Base-by-base conservation (phyloP, 2,329 filamentous ascomycete genomes). In the Arthrobotrys sinensis region DNA sequence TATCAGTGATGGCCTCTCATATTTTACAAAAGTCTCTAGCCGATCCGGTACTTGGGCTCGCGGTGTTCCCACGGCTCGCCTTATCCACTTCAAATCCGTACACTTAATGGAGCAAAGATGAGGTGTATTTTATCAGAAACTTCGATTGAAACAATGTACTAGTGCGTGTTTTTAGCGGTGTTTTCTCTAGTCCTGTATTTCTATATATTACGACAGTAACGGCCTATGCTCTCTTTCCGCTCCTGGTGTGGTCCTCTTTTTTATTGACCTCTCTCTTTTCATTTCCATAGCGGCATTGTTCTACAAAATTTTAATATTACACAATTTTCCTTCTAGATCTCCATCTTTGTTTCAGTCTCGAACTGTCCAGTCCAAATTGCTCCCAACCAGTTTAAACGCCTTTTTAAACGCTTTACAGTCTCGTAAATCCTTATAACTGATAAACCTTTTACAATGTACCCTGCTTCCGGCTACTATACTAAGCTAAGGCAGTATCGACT, bases 161-260 rank as follows among this genome's bases (percentile, higher is more conserved):
- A 4, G 24, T 53, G 8, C 38, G n/a, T 38, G 4, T 14, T 28
- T 21, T 38, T 57, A 57, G 52, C 52, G 52, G 32, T 8, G 34
- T 57, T 38, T 38, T 34, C 40, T 19, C 43, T 28, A 4, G n/a
- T 50, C 7, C n/a, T 32, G 50, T 40, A 55, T 40, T 32, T 21
- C 8, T 46, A 48, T 57, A 28, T 60, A 69, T 69, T 28, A 69
- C 65, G 65, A 69, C 50, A 46, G 50, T 32, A 36, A 69, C 50
- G 50, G 48, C 65, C 38, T 24, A 19, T 38, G 21, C 8, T 48
- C 48, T 14, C 36, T 46, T 34, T 19, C 12, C 28, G 40, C n/a
- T 19, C 1, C 28, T 28, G 21, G 11, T 4, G 16, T 19, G 16
- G 10, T 12, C 8, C 6, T 50, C 34, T n/a, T 24, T 24, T 45